phyloP scores from a whole-genome alignment of 495 filamentous ascomycete species.

The Lasiosphaeria hispida region DNA sequence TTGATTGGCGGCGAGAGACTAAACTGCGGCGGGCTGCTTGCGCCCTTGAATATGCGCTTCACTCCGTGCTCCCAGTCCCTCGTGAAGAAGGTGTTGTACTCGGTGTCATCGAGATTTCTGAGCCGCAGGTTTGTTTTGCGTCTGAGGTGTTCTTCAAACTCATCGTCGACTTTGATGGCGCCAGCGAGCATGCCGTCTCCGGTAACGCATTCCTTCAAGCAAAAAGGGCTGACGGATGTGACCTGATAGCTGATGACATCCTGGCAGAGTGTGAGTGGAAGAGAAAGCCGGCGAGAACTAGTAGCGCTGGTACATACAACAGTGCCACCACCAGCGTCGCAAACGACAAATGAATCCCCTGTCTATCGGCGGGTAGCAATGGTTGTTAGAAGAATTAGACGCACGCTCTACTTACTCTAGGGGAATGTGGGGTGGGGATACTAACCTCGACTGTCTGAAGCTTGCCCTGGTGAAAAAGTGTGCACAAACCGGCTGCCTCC shows the following conservation, averaged over 20 bases:
- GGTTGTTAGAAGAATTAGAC: not conserved
- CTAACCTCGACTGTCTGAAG: slow-evolving; percentile 10
- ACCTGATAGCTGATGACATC: slow-evolving; percentile 28
- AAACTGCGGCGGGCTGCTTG: slow-evolving; percentile 6
- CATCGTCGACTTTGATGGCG: slow-evolving; percentile 25
- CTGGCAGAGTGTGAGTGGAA: not conserved
- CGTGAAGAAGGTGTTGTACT: slow-evolving; percentile 21
- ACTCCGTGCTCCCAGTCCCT: slow-evolving; percentile 27
- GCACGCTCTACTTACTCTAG: too few relatives aligned
- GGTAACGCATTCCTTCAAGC: slow-evolving; percentile 20
- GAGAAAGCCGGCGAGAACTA: not conserved
- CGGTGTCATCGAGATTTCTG: slow-evolving; percentile 8
- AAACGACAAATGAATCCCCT: slow-evolving; percentile 24
- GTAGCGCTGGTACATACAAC: slow-evolving; percentile 16
- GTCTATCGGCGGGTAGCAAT: too few relatives aligned
- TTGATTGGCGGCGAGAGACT: slow-evolving; percentile 17
- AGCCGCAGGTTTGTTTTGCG: slow-evolving; percentile 17
- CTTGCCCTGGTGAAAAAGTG: slow-evolving; percentile 15
- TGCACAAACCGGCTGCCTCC: slow-evolving; percentile 26
- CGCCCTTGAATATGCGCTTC: slow-evolving; percentile 23
- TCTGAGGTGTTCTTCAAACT: slow-evolving; percentile 23
- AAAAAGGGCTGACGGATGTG: slow-evolving; percentile 2
- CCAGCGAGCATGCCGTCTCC: slow-evolving; percentile 29
- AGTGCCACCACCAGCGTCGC: slow-evolving; percentile 30
- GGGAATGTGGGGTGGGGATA: not conserved